Evolutionary conservation across 2,329 filamentous ascomycete species (phyloP).

Genomic region (Sporothrix euskadiensis): DNA sequence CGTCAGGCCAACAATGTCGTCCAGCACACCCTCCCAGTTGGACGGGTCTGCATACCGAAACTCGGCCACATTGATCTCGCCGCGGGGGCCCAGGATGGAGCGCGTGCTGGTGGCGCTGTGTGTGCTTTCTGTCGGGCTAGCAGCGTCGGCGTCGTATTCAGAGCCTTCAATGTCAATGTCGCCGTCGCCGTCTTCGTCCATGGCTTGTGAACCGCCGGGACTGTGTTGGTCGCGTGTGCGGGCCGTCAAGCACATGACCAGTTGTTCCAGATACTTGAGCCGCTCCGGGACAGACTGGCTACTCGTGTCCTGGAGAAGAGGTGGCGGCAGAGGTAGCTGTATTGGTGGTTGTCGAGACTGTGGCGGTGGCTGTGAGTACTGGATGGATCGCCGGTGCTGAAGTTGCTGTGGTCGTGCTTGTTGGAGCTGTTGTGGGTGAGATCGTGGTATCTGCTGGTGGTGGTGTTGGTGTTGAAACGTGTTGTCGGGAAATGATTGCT

Average conservation of each 20-base stretch:
- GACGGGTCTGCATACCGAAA: constrained; percentile 37
- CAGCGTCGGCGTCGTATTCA: background rate
- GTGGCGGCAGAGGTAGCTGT: background rate
- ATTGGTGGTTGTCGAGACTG: background rate
- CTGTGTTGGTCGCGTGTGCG: background rate
- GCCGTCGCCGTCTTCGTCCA: background rate
- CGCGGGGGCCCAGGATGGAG: background rate
- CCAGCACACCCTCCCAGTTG: constrained; percentile 39
- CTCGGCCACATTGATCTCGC: constrained; percentile 30
- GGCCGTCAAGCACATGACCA: constrained; percentile 20
- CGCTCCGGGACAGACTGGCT: constrained; percentile 18
- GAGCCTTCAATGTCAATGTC: background rate
- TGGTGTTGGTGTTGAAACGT: background rate
- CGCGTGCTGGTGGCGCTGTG: background rate
- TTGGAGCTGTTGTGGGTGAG: background rate
- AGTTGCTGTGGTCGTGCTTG: background rate
- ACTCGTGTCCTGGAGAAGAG: background rate
- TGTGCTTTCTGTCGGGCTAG: background rate
- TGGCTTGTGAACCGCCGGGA: background rate
- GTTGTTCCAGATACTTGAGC: constrained; percentile 27
- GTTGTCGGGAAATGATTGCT: background rate
- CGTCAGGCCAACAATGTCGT: constrained; percentile 31
- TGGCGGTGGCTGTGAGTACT: background rate
- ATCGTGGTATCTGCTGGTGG: background rate
- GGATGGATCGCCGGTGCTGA: background rate